These are phyloP conservation scores for Brasilioporus rufonigricans DNA, from an alignment of 768 basidiomycete genomes.

Conservation along the genomic window DNA sequence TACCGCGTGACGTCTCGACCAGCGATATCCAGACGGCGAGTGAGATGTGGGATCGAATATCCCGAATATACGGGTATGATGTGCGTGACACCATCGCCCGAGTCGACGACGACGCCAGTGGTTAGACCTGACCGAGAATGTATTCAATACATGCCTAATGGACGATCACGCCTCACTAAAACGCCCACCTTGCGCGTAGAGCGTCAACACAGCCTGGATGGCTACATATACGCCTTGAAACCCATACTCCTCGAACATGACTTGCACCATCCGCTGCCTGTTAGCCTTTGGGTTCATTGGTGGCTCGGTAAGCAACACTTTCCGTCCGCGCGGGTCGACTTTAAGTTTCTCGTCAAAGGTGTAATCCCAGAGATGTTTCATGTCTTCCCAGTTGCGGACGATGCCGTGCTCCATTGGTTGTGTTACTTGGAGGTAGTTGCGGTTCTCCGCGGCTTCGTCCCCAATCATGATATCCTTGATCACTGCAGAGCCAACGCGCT, in stretches of 20 bases:
- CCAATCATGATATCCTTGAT: slow-evolving; percentile 99
- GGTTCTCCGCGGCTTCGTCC: slow-evolving; percentile 91
- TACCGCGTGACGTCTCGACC: slow-evolving; percentile 98
- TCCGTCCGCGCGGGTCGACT: slow-evolving; percentile 81
- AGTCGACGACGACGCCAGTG: slow-evolving; percentile 98
- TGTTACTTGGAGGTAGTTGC: slow-evolving; percentile 93
- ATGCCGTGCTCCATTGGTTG: slow-evolving; percentile 99
- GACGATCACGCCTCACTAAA: neutral
- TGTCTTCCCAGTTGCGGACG: slow-evolving; percentile 98
- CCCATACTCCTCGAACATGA: slow-evolving; percentile 99
- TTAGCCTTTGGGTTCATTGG: slow-evolving; percentile 98
- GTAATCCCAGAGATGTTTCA: slow-evolving; percentile 98
- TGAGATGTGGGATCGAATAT: slow-evolving; percentile 92
- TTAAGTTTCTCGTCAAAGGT: slow-evolving; percentile 96
- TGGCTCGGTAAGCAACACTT: slow-evolving; percentile 94
- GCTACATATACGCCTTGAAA: slow-evolving; percentile 96
- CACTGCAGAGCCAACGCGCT: slow-evolving; percentile 78
- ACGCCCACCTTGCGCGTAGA: slow-evolving; percentile 93
- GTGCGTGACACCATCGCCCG: slow-evolving; percentile 98
- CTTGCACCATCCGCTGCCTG: slow-evolving; percentile 90
- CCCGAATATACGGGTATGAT: slow-evolving; percentile 99
- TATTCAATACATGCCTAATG: neutral
- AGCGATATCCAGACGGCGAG: slow-evolving; percentile 92
- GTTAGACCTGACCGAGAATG: slow-evolving; percentile 74
- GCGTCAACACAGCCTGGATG: slow-evolving; percentile 96